Conservation (phyloP, 1,284 basidiomycete genomes). For the Papiliotrema fonsecae region DNA sequence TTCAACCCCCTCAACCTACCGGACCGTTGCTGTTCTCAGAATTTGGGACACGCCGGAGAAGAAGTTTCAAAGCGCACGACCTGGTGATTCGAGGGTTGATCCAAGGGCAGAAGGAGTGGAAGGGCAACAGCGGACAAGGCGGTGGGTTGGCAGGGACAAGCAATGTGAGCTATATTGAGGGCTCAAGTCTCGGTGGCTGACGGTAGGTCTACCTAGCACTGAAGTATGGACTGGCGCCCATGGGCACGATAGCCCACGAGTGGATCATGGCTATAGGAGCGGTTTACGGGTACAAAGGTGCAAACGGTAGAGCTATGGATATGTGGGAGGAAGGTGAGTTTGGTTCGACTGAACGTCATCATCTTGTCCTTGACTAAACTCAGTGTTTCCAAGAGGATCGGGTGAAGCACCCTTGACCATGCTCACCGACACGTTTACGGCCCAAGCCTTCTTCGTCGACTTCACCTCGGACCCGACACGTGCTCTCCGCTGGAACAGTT, state of each 20-base stretch:
- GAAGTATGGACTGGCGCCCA: constrained; percentile 62
- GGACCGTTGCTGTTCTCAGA: constrained; percentile 77
- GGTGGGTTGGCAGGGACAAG: constrained; percentile 78
- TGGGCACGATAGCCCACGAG: constrained; percentile 89
- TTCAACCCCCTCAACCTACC: constrained; percentile 47
- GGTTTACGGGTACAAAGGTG: constrained; percentile 68
- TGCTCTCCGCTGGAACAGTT: constrained; percentile 66
- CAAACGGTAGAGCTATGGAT: constrained; percentile 67
- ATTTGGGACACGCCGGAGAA: constrained; percentile 84
- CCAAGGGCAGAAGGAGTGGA: constrained; percentile 57
- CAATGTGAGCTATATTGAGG: constrained; percentile 58
- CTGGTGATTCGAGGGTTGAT: constrained; percentile 68
- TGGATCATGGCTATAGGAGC: constrained; percentile 95
- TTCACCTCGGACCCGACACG: constrained; percentile 59
- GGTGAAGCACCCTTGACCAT: constrained; percentile 61
- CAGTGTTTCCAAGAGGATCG: constrained; percentile 56
- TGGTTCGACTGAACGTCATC: neutral
- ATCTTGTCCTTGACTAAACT: neutral
- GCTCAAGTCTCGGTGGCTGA: constrained; percentile 1
- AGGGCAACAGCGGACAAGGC: constrained; percentile 33
- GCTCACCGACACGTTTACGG: constrained; percentile 89
- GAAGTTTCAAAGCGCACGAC: constrained; percentile 76
- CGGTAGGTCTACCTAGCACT: constrained; percentile 70
- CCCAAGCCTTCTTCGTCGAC: constrained; percentile 74
- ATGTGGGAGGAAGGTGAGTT: constrained; percentile 66